phyloP scores from a whole-genome alignment of 116 monocot genomes.

The Dioscorea cayenensis region DNA sequence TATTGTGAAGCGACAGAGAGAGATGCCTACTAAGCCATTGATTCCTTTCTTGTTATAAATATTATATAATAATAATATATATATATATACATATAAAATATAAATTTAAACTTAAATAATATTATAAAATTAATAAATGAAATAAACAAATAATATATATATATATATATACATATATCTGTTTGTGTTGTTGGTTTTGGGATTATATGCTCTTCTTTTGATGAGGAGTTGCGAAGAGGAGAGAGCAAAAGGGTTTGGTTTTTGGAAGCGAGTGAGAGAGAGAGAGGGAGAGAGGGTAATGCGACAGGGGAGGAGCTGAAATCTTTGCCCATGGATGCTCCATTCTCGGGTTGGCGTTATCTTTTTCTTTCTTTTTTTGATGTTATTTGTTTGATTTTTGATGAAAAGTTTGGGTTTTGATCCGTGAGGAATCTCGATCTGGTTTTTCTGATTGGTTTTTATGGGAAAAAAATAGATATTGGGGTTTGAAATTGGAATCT shows the following conservation, averaged over 20 bases:
- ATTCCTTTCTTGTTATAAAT: constrained; percentile 3
- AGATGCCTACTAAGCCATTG: constrained; percentile 1
- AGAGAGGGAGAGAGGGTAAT: neutral
- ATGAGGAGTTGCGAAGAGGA: neutral
- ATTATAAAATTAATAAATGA: neutral
- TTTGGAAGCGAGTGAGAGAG: neutral
- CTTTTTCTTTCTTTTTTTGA: neutral
- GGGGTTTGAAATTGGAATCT: neutral
- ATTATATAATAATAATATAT: neutral
- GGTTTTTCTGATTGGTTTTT: neutral
- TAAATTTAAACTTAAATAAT: too few species aligned
- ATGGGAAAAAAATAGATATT: neutral
- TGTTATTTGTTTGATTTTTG: neutral
- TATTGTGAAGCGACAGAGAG: neutral
- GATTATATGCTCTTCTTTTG: neutral
- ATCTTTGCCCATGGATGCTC: neutral
- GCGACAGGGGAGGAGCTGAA: neutral
- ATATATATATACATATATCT: too few species aligned
- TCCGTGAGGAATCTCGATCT: neutral
- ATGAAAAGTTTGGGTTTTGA: neutral
- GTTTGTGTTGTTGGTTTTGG: neutral
- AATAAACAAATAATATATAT: neutral
- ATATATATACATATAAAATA: neutral
- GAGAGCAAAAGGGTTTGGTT: neutral
- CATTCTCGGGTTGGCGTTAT: neutral